Percentiles rank a stretch among this genome's conserved stretches.
Evolutionary conservation across 192 early-diverging fungal species (phyloP).

Genomic region (Backusella luteola): DNA sequence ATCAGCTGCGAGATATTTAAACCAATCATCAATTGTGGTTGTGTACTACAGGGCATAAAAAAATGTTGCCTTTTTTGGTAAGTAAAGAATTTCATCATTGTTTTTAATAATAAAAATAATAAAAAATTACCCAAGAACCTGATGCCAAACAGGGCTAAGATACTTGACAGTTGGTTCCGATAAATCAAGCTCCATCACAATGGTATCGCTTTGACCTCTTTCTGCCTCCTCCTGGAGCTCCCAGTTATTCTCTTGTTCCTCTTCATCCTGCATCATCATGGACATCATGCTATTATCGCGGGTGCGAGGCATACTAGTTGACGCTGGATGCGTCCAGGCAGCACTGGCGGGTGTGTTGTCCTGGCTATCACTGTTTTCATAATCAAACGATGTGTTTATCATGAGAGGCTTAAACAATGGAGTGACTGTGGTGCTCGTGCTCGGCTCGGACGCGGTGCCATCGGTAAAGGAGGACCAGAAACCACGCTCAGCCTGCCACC

Average conservation of each 20-base stretch:
- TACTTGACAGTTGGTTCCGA: conserved; percentile 55
- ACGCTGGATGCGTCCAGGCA: neutral
- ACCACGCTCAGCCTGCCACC: conserved; percentile 72
- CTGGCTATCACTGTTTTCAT: neutral
- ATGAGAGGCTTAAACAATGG: neutral
- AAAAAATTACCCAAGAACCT: conserved; percentile 63
- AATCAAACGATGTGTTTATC: neutral
- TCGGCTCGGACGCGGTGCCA: neutral
- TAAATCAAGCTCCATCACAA: conserved; percentile 77
- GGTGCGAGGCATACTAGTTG: neutral
- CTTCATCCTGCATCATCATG: neutral
- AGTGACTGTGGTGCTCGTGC: neutral
- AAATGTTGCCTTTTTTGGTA: neutral
- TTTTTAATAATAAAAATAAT: neutral
- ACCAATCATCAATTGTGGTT: conserved; percentile 45
- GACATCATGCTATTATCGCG: conserved; percentile 10
- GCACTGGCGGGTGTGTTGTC: neutral
- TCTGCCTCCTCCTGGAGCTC: conserved; percentile 63
- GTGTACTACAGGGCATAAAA: conserved; percentile 35
- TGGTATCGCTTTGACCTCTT: conserved; percentile 65
- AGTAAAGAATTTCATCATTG: neutral
- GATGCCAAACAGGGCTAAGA: conserved; percentile 64
- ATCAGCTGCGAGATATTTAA: conserved; percentile 53
- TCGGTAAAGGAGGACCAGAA: conserved; percentile 48
- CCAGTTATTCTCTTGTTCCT: conserved; percentile 30